These are phyloP conservation scores for Leishmania amazonensis DNA, from an alignment of 208 protist species.

Conservation along the genomic window DNA sequence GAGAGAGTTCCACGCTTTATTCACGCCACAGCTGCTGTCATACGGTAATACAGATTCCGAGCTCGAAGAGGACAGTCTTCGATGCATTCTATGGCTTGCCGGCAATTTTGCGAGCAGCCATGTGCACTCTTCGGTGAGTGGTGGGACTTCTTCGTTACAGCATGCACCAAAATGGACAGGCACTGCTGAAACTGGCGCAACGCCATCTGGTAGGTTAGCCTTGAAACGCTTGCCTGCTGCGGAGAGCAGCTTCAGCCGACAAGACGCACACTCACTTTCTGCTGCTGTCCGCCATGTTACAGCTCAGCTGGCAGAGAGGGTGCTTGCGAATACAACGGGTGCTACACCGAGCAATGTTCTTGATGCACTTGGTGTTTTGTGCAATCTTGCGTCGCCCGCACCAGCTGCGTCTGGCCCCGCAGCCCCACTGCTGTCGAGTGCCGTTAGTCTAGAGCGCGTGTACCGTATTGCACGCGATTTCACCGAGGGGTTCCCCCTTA, in stretches of 20 bases:
- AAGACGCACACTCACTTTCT: background rate
- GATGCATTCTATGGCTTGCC: conserved; percentile 21
- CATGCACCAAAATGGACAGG: background rate
- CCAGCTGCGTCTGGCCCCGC: background rate
- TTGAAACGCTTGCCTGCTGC: background rate
- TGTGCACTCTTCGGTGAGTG: background rate
- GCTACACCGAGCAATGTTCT: conserved; percentile 4
- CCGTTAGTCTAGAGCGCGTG: background rate
- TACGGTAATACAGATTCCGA: background rate
- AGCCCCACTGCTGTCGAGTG: background rate
- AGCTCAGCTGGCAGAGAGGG: background rate
- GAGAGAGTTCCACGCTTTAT: conserved; percentile 8
- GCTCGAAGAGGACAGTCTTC: conserved; percentile 11
- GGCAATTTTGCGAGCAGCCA: conserved; percentile 1
- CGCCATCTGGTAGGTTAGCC: background rate
- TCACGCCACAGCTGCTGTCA: conserved; percentile 7
- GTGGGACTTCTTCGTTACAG: background rate
- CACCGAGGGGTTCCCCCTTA: background rate
- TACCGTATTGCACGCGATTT: conserved; percentile 12
- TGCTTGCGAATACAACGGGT: background rate
- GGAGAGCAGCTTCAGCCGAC: background rate
- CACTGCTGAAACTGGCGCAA: background rate
- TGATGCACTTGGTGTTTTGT: conserved; percentile 7
- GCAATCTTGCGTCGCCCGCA: background rate
- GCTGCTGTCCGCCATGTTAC: background rate